Evolutionary conservation across 306 rosid species (phyloP), one percentile per base, ranked within the genome.

Genomic region (Delonix regia): DNA sequence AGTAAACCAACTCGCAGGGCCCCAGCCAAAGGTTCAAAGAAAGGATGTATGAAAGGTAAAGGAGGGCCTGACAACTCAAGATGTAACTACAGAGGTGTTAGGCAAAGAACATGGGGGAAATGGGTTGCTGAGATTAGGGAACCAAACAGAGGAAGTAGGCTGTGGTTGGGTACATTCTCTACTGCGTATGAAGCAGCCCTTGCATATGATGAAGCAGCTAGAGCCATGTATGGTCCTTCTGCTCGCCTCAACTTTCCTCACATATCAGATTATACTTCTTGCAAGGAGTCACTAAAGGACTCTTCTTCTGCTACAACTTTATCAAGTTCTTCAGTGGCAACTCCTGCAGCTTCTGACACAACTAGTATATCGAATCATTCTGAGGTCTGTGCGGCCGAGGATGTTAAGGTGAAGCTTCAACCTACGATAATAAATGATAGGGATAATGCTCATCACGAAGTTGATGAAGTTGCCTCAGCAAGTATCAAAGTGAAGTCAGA

Each of bases 91-190:
- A 88, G 99, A 69, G 99, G 99, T 25, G 99, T 96, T 65, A 87
- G 99, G 75, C 99, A 96, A 84, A 93, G 99, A 75, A 96, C 98
- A 0, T 96, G 99, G 99, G 99, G 99, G 0, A 93, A 91, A 59
- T 96, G 99, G 99, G 99, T 96, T 65, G 97, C 93, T 0, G 99
- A 96, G 80, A 93, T 96, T 18, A 70, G 99, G 16, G 97, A 91
- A 73, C 99, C 99, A 0, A 86, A 90, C n/a, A 66, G 87, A 63
- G 92, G 95, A n/a, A 85, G 73, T 27, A 76, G 95, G 55, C 87
- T 90, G 4, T 90, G 95, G 95, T 78, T 90, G 21, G 95, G 95
- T 38, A 90, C 92, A 14, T 90, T 86, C 3, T 79, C 89, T 0
- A 83, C 78, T 2, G 95, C 95, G 1, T 18, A 48, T 30, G 89